Evolutionary conservation across 495 filamentous ascomycete genomes (phyloP).

Genomic region (Penicillium daleae): DNA sequence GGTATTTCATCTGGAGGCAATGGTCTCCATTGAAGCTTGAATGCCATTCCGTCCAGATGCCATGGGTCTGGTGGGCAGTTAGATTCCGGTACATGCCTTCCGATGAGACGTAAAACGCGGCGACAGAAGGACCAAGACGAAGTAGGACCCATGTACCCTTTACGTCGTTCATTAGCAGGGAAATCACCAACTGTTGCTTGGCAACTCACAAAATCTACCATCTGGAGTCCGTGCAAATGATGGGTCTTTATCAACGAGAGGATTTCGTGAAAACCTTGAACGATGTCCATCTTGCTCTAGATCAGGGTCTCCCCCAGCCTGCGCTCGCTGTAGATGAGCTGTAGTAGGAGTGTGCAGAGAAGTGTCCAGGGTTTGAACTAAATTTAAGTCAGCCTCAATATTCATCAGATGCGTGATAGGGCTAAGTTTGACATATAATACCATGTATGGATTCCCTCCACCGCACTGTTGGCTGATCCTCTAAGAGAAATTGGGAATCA

Average conservation of each 20-base stretch:
- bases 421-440: background rate
- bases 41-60: slow-evolving; percentile 43
- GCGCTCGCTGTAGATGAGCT: slow-evolving; percentile 1
- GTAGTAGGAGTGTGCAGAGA: slow-evolving; percentile 8
- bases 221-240: slow-evolving; percentile 37
- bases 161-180: slow-evolving; percentile 1
- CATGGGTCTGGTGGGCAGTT: slow-evolving; percentile 34
- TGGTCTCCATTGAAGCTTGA: slow-evolving; percentile 43
- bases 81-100: slow-evolving; percentile 30
- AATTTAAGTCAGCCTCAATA: background rate
- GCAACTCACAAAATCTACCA: slow-evolving; percentile 33
- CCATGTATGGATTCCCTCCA: slow-evolving; percentile 16
- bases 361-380: slow-evolving; percentile 12
- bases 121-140: slow-evolving; percentile 44
- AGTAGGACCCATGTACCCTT: slow-evolving; percentile 40
- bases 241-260: slow-evolving; percentile 34
- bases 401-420: too few species aligned
- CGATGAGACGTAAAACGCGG: slow-evolving; percentile 34
- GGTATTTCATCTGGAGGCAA: slow-evolving; percentile 31
- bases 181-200: too few species aligned
- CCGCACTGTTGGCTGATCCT: slow-evolving; percentile 3
- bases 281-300: slow-evolving; percentile 22
- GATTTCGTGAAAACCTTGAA: slow-evolving; percentile 36
- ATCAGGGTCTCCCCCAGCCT: slow-evolving; percentile 7
- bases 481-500: slow-evolving; percentile 9